Percentiles rank a stretch among this genome's conserved stretches.
These are phyloP conservation scores for Boletus vinaceobasis DNA, from an alignment of 768 basidiomycete species.

Conservation along the genomic window DNA sequence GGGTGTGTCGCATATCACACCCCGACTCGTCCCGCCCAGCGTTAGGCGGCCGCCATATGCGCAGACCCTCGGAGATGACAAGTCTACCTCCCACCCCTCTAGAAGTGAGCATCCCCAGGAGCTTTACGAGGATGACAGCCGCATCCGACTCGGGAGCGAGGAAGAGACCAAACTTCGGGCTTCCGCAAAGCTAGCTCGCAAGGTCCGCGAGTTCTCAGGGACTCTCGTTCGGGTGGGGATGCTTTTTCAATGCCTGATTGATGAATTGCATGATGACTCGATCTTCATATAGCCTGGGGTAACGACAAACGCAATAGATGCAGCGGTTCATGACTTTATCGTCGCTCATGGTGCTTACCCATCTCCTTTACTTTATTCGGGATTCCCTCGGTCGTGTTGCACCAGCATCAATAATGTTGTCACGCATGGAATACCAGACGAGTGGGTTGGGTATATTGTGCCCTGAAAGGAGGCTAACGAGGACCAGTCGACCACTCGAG, in stretches of 20 bases:
- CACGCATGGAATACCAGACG: conserved; percentile 87
- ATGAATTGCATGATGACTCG: not conserved
- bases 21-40: conserved; percentile 51
- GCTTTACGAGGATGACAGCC: conserved; percentile 27
- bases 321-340: conserved; percentile 68
- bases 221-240: conserved; percentile 48
- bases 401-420: conserved; percentile 85
- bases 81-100: not conserved
- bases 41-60: conserved; percentile 58
- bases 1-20: conserved; percentile 59
- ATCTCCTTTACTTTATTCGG: conserved; percentile 74
- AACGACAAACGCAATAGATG: conserved; percentile 76
- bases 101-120: not conserved
- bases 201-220: conserved; percentile 53
- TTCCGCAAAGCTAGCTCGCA: conserved; percentile 54
- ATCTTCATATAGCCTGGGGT: conserved; percentile 49
- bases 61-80: conserved; percentile 7
- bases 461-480: not conserved
- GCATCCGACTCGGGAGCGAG: conserved; percentile 49
- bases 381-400: conserved; percentile 47
- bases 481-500: conserved; percentile 68
- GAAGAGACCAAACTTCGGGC: conserved; percentile 51
- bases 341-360: conserved; percentile 74
- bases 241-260: not conserved
- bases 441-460: conserved; percentile 45